These are phyloP conservation scores for Simplicillium aogashimaense DNA, from an alignment of 2,329 filamentous ascomycete genomes.

Conservation along the genomic window DNA sequence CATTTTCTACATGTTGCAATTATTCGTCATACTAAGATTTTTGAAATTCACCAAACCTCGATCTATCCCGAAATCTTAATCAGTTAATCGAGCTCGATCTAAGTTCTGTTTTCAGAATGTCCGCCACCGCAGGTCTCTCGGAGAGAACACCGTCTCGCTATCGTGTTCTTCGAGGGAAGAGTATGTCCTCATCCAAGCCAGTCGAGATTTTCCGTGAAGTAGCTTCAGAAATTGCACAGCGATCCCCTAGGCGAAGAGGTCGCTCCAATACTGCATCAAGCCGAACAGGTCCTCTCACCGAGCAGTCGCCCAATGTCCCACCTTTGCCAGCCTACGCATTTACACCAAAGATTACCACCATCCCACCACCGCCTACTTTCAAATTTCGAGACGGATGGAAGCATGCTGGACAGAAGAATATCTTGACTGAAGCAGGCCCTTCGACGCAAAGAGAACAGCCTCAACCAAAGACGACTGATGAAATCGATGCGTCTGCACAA, in stretches of 20 bases:
- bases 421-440: not conserved
- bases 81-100: no score
- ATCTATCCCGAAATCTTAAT: no score
- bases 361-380: slow-evolving; percentile 11
- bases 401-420: not conserved
- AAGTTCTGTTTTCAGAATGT: not conserved
- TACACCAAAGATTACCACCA: slow-evolving; percentile 17
- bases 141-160: slow-evolving; percentile 17
- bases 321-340: slow-evolving; percentile 15
- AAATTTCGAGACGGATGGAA: slow-evolving; percentile 4
- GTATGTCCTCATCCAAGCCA: slow-evolving; percentile 17
- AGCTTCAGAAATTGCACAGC: no score
- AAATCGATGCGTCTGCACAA: no score
- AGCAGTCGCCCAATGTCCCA: slow-evolving; percentile 12
- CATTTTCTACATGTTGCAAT: no score
- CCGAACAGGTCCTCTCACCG: slow-evolving; percentile 6
- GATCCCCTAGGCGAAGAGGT: slow-evolving; percentile 5
- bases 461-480: not conserved
- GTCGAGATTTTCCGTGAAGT: slow-evolving; percentile 20
- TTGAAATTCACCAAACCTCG: no score
- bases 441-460: not conserved
- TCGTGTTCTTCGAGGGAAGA: slow-evolving; percentile 22
- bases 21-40: no score
- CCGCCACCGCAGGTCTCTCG: slow-evolving; percentile 8
- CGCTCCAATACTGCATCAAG: slow-evolving; percentile 17